Percentiles rank a stretch among this genome's conserved stretches.
These are phyloP conservation scores for Stagonosporopsis cucurbitacearum DNA, from an alignment of 2,329 filamentous ascomycete species.

Conservation along the genomic window DNA sequence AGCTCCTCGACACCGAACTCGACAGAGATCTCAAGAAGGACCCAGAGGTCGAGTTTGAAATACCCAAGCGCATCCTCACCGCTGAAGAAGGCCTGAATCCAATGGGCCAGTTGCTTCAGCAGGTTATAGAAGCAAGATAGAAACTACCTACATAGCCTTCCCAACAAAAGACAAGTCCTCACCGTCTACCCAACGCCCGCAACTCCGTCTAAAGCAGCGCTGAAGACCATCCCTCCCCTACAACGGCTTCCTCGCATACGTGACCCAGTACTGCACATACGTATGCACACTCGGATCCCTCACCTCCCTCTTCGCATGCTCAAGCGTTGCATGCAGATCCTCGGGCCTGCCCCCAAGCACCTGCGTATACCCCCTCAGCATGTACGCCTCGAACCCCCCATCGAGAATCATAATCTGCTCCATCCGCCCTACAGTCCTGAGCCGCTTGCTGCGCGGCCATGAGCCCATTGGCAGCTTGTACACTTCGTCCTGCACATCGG, in stretches of 20 bases:
- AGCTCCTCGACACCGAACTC: constrained; percentile 86
- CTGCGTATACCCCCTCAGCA: constrained; percentile 33
- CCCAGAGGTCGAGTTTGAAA: constrained; percentile 91
- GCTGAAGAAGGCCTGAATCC: constrained; percentile 42
- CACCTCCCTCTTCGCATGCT: constrained; percentile 30
- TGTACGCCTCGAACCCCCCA: constrained; percentile 34
- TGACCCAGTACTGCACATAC: constrained; percentile 33
- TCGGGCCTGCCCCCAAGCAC: constrained; percentile 16
- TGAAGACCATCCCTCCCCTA: background rate
- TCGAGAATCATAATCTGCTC: constrained; percentile 35
- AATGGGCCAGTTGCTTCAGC: constrained; percentile 42
- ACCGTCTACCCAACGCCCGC: background rate
- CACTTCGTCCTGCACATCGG: constrained; percentile 49
- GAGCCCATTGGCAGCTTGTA: constrained; percentile 37
- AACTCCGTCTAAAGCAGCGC: background rate
- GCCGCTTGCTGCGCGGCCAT: constrained; percentile 37
- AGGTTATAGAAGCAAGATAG: constrained; percentile 39
- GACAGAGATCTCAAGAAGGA: constrained; percentile 82
- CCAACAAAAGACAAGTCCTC: background rate
- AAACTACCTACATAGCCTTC: background rate
- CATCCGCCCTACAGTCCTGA: constrained; percentile 26
- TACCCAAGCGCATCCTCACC: constrained; percentile 81
- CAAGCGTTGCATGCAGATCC: constrained; percentile 28
- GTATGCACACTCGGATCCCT: constrained; percentile 31
- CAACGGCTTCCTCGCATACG: constrained; percentile 21